Conservation (phyloP, 306 rosid species). For the Lathyrus tuberosus region DNA sequence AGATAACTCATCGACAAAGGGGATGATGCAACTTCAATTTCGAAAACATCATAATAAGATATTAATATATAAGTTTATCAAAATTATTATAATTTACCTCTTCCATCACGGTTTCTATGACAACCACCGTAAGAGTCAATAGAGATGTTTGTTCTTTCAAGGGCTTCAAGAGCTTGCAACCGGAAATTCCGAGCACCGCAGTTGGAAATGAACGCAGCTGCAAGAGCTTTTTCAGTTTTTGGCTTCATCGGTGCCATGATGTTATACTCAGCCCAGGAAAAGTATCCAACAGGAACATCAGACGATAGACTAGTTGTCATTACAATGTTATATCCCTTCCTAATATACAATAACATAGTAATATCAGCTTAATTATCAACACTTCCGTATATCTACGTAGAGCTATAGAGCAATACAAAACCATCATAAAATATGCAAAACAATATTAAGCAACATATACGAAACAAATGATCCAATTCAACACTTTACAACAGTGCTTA, state of each 20-base stretch:
- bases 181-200: constrained; percentile 97
- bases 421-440: background rate
- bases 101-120: constrained; percentile 84
- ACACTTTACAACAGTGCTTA: constrained; percentile 70
- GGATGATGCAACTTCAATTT: constrained; percentile 13
- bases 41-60: constrained; percentile 15
- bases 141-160: constrained; percentile 60
- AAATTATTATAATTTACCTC: constrained; percentile 47
- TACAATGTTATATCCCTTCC: constrained; percentile 80
- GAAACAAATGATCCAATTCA: constrained; percentile 21
- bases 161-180: constrained; percentile 91
- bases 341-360: constrained; percentile 40
- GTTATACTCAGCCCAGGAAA: constrained; percentile 99
- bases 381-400: constrained; percentile 30
- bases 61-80: constrained; percentile 23
- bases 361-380: constrained; percentile 39
- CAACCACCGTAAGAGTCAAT: constrained; percentile 95
- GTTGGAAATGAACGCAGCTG: constrained; percentile 97
- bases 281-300: constrained; percentile 98
- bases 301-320: constrained; percentile 99
- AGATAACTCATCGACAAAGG: constrained; percentile 23
- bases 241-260: constrained; percentile 86
- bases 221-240: constrained; percentile 85
- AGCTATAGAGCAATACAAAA: constrained; percentile 12
- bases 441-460: constrained; percentile 19